Evolutionary conservation across 129 eudicot species (phyloP).

Genomic region (Rutidosis leptorrhynchoides): DNA sequence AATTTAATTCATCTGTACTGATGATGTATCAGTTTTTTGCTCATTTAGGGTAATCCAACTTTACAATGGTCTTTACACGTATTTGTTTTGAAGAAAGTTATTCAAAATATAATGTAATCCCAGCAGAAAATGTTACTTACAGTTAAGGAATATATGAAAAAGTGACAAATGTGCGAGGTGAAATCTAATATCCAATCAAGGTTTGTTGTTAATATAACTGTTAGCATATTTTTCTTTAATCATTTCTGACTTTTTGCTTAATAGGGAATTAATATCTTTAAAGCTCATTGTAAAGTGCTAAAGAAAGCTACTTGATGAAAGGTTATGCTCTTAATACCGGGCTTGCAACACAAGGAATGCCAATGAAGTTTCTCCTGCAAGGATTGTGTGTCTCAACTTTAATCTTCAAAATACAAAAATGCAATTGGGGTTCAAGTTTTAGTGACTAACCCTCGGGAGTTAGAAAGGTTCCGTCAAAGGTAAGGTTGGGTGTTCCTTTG

Average conservation of each 20-base stretch:
- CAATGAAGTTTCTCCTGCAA: slow-evolving; percentile 87
- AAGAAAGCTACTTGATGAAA: slow-evolving; percentile 83
- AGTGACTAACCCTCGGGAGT: slow-evolving; percentile 88
- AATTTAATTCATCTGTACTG: too few relatives aligned
- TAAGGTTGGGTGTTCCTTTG: too few relatives aligned
- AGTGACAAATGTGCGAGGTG: slow-evolving; percentile 93
- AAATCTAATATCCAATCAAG: slow-evolving; percentile 94
- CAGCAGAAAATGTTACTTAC: too few relatives aligned
- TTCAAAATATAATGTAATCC: too few relatives aligned
- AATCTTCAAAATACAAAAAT: slow-evolving; percentile 97
- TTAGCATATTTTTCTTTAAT: background rate
- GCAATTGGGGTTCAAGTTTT: slow-evolving; percentile 97
- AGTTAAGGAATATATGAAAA: too few relatives aligned
- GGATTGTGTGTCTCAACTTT: slow-evolving; percentile 92
- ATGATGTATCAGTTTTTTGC: too few relatives aligned
- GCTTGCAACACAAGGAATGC: slow-evolving; percentile 99
- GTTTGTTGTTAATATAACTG: slow-evolving; percentile 33
- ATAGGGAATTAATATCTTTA: slow-evolving; percentile 85
- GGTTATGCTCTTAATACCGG: slow-evolving; percentile 99
- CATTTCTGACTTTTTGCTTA: slow-evolving; percentile 1
- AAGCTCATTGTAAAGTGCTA: slow-evolving; percentile 99
- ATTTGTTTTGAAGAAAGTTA: too few relatives aligned
- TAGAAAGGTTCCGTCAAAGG: slow-evolving; percentile 98
- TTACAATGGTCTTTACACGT: too few relatives aligned
- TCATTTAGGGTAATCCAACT: too few relatives aligned